These are phyloP conservation scores for Citrus trifoliata DNA, from an alignment of 345 rosid species.

Conservation along the genomic window DNA sequence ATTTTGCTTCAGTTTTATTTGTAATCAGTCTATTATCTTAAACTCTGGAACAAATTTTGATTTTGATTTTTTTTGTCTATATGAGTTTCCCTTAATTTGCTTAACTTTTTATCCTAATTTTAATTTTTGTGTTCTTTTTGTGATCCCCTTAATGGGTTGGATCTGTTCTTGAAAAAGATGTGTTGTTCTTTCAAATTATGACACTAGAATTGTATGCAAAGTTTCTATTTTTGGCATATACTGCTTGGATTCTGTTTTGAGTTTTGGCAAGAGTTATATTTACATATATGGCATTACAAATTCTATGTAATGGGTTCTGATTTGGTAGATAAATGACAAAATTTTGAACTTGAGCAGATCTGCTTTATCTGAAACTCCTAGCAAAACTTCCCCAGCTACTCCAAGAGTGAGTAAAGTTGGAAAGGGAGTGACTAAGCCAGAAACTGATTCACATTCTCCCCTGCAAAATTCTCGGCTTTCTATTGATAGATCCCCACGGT, in stretches of 20 bases:
- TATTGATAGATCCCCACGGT: constrained; percentile 63
- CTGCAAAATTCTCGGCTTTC: constrained; percentile 61
- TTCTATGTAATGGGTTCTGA: constrained; percentile 8
- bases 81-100: constrained; percentile 17
- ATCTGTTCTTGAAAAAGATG: neutral
- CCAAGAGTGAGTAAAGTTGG: constrained; percentile 60
- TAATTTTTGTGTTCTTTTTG: neutral
- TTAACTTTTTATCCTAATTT: constrained; percentile 8
- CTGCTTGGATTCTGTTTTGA: neutral
- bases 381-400: constrained; percentile 63
- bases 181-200: neutral
- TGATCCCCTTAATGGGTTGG: constrained; percentile 2
- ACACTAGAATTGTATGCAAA: neutral
- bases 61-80: constrained; percentile 1
- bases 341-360: constrained; percentile 50
- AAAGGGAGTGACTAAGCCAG: constrained; percentile 55
- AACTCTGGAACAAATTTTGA: neutral
- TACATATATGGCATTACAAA: constrained; percentile 9
- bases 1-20: neutral
- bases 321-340: constrained; percentile 4
- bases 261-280: neutral
- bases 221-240: constrained; percentile 6
- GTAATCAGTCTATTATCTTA: neutral
- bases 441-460: constrained; percentile 56
- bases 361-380: constrained; percentile 65